Evolutionary conservation across 2,329 filamentous ascomycete genomes (phyloP), one percentile per base, ranked within the genome.

Genomic region (Chrysoporthe deuterocubensis): DNA sequence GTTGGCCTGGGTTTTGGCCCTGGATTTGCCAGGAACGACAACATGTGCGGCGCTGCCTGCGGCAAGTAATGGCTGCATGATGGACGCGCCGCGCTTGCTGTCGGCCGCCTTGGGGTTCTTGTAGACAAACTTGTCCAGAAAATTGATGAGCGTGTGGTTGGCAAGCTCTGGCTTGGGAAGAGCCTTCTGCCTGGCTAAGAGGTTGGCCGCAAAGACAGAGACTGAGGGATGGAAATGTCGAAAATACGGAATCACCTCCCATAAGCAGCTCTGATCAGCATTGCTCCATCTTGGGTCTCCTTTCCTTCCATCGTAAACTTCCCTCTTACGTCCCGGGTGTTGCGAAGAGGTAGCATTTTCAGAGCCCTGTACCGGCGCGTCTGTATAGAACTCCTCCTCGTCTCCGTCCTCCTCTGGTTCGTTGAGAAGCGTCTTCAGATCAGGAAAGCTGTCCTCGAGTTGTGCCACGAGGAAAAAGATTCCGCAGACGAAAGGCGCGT

Each of bases 61-160:
- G 21, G 81, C 81, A 44, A 81, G 79, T 34, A 97, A 87, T 50
- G 96, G 96, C 79, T 99, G 96, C 96, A 99, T 99, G 78, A 99
- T 97, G 37, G 94, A 97, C 40, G 87, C 85, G 62, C 96, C 96
- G 71, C 92, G 92, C 42, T 88, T 84, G 43, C 83, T 79, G 63
- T 87, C 84, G 18, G 85, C 86, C 4, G 89, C 83, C 83, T 97
- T 97, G 70, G 95, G 90, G 74, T 96, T 97, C 73, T 93, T 91
- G 85, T 98, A 99, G n/a, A 97, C 93, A 78, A 99, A 99, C 73
- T 96, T 94, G 80, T 99, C 96, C 67, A 99, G 85, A 84, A 99
- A 99, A 78, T 96, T 92, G 75, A 96, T 96, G 61, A 99, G 86
- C 1, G 93, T 96, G 78, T 98, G 95, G 67, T 93, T 90, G 18